Evolutionary conservation across 1,139 yeast genomes (phyloP).

Genomic region (Saccharomyces hybrid): DNA sequence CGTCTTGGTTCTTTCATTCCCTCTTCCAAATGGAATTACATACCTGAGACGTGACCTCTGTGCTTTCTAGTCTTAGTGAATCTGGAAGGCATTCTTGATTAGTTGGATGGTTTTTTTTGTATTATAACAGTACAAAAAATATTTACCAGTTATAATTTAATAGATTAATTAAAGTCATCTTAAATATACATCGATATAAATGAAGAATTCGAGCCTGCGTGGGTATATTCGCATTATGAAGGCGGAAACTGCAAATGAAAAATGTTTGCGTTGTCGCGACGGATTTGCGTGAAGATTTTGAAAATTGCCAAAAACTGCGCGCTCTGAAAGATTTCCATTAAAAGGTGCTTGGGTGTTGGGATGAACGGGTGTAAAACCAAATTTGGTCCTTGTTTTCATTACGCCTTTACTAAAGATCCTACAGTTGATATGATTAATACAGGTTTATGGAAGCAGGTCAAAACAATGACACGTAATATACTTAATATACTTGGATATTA

Average conservation of each 20-base stretch:
- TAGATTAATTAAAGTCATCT: neutral
- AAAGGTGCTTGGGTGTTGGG: neutral
- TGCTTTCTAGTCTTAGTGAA: conserved; percentile 99
- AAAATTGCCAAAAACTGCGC: too few species aligned
- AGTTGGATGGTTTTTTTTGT: conserved; percentile 3
- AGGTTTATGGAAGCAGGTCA: too few species aligned
- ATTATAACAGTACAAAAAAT: neutral
- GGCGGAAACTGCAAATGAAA: neutral
- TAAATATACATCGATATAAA: neutral
- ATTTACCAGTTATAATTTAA: neutral
- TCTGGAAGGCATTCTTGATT: conserved; percentile 88
- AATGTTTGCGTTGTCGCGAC: neutral
- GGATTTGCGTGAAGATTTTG: neutral
- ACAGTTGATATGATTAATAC: too few species aligned
- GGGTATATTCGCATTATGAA: neutral
- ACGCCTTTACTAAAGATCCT: neutral
- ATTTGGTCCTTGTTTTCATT: neutral
- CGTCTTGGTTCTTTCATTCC: conserved; percentile 37
- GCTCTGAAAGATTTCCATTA: neutral
- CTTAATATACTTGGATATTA: too few species aligned
- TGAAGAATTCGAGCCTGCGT: neutral
- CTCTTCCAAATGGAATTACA: conserved; percentile 40
- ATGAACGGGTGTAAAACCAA: neutral
- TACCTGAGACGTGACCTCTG: conserved; percentile 99
- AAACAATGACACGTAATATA: too few species aligned